Base-by-base conservation (phyloP, 129 eudicot species). In the Flaveria sonorensis region DNA sequence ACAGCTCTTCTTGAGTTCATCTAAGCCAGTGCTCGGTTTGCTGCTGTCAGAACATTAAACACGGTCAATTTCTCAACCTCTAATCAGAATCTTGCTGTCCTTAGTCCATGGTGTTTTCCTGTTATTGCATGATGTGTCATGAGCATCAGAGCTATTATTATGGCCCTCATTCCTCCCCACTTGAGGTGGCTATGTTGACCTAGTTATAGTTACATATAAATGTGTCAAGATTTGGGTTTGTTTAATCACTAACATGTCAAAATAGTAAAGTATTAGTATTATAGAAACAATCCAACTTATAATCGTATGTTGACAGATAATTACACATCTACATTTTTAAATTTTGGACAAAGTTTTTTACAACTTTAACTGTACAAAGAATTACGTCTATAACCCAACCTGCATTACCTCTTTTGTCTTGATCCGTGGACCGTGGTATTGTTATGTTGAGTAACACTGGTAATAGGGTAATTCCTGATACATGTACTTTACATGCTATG, bases 11-110 rank as follows among this genome's bases (percentile, higher is more conserved):
- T 76, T 93, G 66, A 93, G 97, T 79, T 93, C 98, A 55, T 93
- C 98, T 18, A 90, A 93, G 79, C 98, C 98, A 10, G 98, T 93
- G 18, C 91, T 93, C 90, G 98, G 23, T 93, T 93, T 85, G 97
- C 98, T 80, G 98, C 98, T 80, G 91, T 93, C 63, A 91, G 98
- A 64, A 90, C 97, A 62, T 84, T 93, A 89, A 93, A 90, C 86
- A 93, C 90, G 98, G 98, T 93, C 50, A 77, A 8, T 81, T 62
- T 71, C 70, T 52, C 72, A 42, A 11, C 15, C 51, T 72, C 20
- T 32, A 21, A 40, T 52, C 40, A 10, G 16, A 68, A 61, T 81
- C 68, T 73, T 6, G 20, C 21, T 52, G 4, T 66, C 51, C 45
- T 46, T 74, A 2, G 67, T 77, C 42, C 19, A 48, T 68, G 62